Percentiles rank a stretch among this genome's conserved stretches.
These are phyloP conservation scores for Tremella yokohamensis DNA, from an alignment of 768 basidiomycete genomes.

Conservation along the genomic window DNA sequence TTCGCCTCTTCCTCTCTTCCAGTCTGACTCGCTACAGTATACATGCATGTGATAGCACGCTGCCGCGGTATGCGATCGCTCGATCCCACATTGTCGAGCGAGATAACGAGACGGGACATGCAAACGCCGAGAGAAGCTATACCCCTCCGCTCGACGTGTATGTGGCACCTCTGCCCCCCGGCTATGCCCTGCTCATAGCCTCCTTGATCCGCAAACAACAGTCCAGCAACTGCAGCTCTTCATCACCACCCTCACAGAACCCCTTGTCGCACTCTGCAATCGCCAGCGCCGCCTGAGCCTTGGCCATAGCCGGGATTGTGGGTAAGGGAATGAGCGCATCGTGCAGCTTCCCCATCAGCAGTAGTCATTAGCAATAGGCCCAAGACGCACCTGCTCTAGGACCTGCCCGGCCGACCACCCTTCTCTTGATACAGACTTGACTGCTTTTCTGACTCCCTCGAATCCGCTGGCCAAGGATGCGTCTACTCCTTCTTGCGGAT, in stretches of 20 bases:
- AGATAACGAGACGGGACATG: too few species aligned
- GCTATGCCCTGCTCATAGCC: slow-evolving; percentile 41
- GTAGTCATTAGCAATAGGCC: not conserved
- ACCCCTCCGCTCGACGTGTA: too few species aligned
- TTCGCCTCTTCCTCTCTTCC: too few species aligned
- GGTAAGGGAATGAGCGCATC: slow-evolving; percentile 83
- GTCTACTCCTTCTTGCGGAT: slow-evolving; percentile 53
- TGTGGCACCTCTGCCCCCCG: not conserved
- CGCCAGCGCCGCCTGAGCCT: slow-evolving; percentile 71
- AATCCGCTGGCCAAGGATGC: slow-evolving; percentile 52
- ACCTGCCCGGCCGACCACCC: slow-evolving; percentile 92
- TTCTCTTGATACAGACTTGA: slow-evolving; percentile 72
- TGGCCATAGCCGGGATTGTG: slow-evolving; percentile 71
- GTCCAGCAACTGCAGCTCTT: slow-evolving; percentile 90
- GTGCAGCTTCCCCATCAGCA: slow-evolving; percentile 64
- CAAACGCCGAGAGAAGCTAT: too few species aligned
- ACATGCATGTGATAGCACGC: too few species aligned
- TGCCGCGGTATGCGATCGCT: too few species aligned
- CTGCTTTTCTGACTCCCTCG: slow-evolving; percentile 57
- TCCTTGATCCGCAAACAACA: slow-evolving; percentile 76
- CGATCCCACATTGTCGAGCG: too few species aligned
- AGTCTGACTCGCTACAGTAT: too few species aligned
- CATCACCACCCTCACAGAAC: slow-evolving; percentile 91
- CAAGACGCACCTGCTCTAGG: slow-evolving; percentile 67
- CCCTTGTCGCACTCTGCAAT: slow-evolving; percentile 97